A percentile compares a stretch with the other conserved stretches of the same genome.
phyloP scores from a whole-genome alignment of 805 yeast species.

The Candida maesae region DNA sequence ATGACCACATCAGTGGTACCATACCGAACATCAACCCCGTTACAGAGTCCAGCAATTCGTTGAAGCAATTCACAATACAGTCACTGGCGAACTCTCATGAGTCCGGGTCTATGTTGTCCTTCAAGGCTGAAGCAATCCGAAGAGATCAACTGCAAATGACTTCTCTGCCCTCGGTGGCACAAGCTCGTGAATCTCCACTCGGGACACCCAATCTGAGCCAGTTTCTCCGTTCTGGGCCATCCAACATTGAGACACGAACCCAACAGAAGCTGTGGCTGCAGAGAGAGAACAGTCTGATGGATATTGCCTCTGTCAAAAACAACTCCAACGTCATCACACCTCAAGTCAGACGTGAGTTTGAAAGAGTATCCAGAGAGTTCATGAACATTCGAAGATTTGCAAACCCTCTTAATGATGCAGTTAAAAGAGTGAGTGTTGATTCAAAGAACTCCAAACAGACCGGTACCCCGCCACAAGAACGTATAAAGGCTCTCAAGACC shows the following conservation, averaged over 20 bases:
- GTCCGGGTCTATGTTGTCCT: conserved; percentile 20
- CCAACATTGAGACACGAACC: conserved; percentile 60
- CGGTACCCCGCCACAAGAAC: background rate
- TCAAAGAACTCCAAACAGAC: background rate
- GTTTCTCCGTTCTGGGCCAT: conserved; percentile 35
- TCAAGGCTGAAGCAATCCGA: conserved; percentile 19
- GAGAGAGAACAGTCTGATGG: conserved; percentile 68
- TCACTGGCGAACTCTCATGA: conserved; percentile 19
- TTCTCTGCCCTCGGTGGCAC: conserved; percentile 19
- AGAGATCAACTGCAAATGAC: conserved; percentile 7
- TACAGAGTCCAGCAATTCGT: conserved; percentile 20
- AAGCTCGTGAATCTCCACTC: conserved; percentile 18
- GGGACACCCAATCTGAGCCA: conserved; percentile 36
- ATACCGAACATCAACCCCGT: conserved; percentile 8
- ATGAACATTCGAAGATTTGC: conserved; percentile 61
- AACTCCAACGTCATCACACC: conserved; percentile 29
- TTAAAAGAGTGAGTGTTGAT: conserved; percentile 42
- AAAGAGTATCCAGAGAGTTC: conserved; percentile 71
- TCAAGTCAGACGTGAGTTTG: conserved; percentile 71
- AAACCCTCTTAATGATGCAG: conserved; percentile 66
- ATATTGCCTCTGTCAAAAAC: conserved; percentile 32
- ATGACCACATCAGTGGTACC: conserved; percentile 25
- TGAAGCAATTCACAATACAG: conserved; percentile 25
- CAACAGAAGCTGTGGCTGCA: conserved; percentile 85
- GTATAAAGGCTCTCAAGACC: conserved; percentile 8